Evolutionary conservation across 2,329 filamentous ascomycete genomes (phyloP).

Genomic region (Pseudogymnoascus sp.): DNA sequence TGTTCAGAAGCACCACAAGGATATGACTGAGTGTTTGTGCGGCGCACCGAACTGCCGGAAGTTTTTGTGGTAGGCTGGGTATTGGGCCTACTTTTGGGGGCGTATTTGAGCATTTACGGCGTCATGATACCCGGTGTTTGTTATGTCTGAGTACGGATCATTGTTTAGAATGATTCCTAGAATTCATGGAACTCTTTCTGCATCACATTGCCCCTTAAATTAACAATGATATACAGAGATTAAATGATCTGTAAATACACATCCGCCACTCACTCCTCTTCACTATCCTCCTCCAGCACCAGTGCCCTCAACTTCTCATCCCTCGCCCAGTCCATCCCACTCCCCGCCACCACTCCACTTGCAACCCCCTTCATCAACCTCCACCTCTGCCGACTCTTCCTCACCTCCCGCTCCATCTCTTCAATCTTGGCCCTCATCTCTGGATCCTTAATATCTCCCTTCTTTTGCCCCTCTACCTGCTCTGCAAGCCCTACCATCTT

Average conservation of each 20-base stretch:
- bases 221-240: neutral
- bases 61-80: conserved; percentile 50
- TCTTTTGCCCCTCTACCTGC: conserved; percentile 44
- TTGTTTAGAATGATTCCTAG: neutral
- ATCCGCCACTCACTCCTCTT: conserved; percentile 29
- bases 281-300: conserved; percentile 59
- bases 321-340: conserved; percentile 72
- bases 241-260: neutral
- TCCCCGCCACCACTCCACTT: conserved; percentile 71
- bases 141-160: neutral
- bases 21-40: conserved; percentile 55
- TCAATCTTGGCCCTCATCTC: conserved; percentile 48
- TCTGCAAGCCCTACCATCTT: conserved; percentile 56
- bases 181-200: neutral
- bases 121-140: conserved; percentile 6
- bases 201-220: neutral
- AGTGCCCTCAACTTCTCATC: conserved; percentile 60
- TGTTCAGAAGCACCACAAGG: conserved; percentile 40
- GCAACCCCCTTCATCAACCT: conserved; percentile 69
- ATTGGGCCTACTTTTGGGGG: neutral
- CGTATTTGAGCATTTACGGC: conserved; percentile 4
- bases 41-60: conserved; percentile 58
- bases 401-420: conserved; percentile 50
- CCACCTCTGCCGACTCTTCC: conserved; percentile 57
- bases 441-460: conserved; percentile 45